Evolutionary conservation across 305 asterid species (phyloP).

Genomic region (Striga hermonthica): DNA sequence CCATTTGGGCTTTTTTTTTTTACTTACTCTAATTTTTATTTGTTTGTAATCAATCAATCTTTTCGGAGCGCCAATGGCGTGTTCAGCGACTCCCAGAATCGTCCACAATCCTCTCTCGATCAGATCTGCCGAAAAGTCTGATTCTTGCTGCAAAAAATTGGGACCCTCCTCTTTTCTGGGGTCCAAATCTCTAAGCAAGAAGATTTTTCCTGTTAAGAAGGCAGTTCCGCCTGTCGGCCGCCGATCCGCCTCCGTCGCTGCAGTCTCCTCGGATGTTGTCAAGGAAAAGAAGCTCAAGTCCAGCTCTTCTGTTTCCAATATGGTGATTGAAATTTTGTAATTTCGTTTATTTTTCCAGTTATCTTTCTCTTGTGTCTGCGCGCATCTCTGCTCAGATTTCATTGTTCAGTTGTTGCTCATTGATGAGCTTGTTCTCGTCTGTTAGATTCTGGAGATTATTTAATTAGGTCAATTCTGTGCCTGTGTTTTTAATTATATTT

Average conservation of each 20-base stretch:
- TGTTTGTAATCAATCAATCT: constrained; percentile 2
- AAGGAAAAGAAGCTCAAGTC: constrained; percentile 67
- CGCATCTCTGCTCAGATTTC: constrained; percentile 11
- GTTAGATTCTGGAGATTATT: not conserved
- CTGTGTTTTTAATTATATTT: constrained; percentile 4
- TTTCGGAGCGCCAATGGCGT: constrained; percentile 40
- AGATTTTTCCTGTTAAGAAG: constrained; percentile 34
- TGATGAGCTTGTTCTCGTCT: constrained; percentile 18
- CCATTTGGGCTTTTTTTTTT: constrained; percentile 5
- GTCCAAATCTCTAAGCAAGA: constrained; percentile 37
- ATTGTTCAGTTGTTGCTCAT: not conserved
- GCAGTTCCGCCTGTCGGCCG: constrained; percentile 32
- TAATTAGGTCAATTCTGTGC: not conserved
- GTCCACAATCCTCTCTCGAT: constrained; percentile 49
- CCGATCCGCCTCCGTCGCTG: constrained; percentile 53
- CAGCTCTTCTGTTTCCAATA: constrained; percentile 41
- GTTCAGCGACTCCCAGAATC: constrained; percentile 57
- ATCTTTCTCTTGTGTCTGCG: not conserved
- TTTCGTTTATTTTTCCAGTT: not conserved
- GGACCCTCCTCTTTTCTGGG: constrained; percentile 45
- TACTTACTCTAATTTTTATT: not conserved
- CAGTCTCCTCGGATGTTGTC: constrained; percentile 71
- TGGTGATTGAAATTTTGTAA: constrained; percentile 39
- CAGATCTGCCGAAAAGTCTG: constrained; percentile 60
- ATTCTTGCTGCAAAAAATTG: constrained; percentile 33